Evolutionary conservation across 73 alveolate genomes (phyloP), one percentile per base, ranked within the genome.

Genomic region (Paramecium biaurelia): DNA sequence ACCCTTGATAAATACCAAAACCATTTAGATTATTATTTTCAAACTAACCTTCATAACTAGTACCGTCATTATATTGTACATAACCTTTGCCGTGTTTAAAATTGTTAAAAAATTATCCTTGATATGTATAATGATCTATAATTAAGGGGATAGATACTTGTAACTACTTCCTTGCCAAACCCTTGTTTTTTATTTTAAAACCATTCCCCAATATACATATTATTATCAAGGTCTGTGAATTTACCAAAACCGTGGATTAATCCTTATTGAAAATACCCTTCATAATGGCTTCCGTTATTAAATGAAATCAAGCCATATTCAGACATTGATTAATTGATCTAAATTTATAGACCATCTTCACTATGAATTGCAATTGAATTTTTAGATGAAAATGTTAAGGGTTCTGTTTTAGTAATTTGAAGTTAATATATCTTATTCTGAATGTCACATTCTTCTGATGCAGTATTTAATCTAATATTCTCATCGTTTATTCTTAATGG

Each of bases 151-250:
- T 28, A 34, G 32, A 10, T 72, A 72, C 86, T 72, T 30, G 35
- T 42, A 0, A 35, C 45, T n/a, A 37, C 45, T 38, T 72, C 86
- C 10, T 47, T 84, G 2, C 95, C 95, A 57, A 56, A 59, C 8
- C 95, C 95, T 20, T 92, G 72, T 18, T 58, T 89, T 72, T 89
- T 70, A 11, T 82, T 82, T 70, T 89, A 20, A 20, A 43, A 57
- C 85, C 85, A 89, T 12, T 57, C 85, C 4, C 94, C 94, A 10
- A 38, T 82, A 45, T 89, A 89, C 12, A 38, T 18, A n/a, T 58
- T 86, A 34, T 67, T 41, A 86, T 86, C 93, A 11, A 38, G 18
- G 57, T 79, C 70, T 26, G 28, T 76, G 35, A 34, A 86, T 38
- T 21, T 57, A 7, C 93, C 93, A 34, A 57, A 57, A 15, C 88